Base-by-base conservation (phyloP, 2,329 filamentous ascomycete species). In the Coleophoma crateriformis region DNA sequence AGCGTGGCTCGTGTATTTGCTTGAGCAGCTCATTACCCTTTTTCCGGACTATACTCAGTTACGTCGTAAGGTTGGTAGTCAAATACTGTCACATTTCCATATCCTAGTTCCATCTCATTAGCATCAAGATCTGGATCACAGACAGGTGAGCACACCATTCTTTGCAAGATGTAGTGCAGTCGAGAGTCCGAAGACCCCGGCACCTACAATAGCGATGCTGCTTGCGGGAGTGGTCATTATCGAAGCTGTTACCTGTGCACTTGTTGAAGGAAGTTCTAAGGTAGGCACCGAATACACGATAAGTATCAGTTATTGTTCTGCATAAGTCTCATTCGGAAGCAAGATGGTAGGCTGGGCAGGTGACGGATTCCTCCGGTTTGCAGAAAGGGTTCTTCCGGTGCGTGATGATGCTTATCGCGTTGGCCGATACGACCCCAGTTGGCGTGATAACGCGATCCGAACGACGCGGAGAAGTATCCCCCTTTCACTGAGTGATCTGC, bases 61-160 rank as follows among this genome's bases (percentile, higher is more conserved):
- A 68, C 47, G 13, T 71, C 65, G 35, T 74, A 67, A 32, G 69
- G 64, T 54, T 76, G 72, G 53, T 67, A 69, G 54, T 78, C 74
- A 42, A 77, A 65, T 13, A 78, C 66, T 7, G 68, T 76, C 15
- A 77, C 65, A 50, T 71, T 64, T 7, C 11, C 61, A 56, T 75
- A 78, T 4, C 74, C 74, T 39, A 39, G 1, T 15, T 39, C 15
- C 2, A 15, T 19, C 19, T 14, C 19, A 10, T 39, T 39, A 39
- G 37, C 19, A 39, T n/a, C 13, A 19, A 19, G 13, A 4, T 39
- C 8, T 7, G 35, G 11, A n/a, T 38, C 17, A 7, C 14, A n/a
- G 37, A n/a, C 8, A 39, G 10, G 13, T 19, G 19, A 39, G 19
- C 37, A 39, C 14, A 4, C 73, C 74, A 4, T 68, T 54, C 40